phyloP scores from a whole-genome alignment of 1,139 yeast species.

The Candida albicans region DNA sequence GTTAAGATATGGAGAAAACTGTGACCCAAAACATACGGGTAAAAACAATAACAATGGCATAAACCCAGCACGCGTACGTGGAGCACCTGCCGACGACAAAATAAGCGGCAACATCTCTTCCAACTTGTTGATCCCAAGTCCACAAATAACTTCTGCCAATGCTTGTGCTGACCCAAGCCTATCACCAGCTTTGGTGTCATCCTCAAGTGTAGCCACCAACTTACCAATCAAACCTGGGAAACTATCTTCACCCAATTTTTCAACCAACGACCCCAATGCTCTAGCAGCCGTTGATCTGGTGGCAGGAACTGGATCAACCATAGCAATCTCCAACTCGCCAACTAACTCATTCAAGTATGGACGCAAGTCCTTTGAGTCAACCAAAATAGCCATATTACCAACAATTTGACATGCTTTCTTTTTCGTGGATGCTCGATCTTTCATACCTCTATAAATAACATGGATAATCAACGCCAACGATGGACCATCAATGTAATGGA shows the following conservation, averaged over 20 bases:
- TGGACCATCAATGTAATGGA: slow-evolving; percentile 97
- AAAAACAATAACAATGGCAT: slow-evolving; percentile 86
- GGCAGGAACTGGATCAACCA: slow-evolving; percentile 98
- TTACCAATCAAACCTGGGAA: slow-evolving; percentile 92
- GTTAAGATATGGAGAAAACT: slow-evolving; percentile 84
- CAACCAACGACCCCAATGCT: slow-evolving; percentile 94
- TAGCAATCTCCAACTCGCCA: slow-evolving; percentile 82
- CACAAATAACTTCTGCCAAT: slow-evolving; percentile 87
- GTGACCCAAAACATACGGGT: slow-evolving; percentile 93
- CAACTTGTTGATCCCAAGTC: slow-evolving; percentile 81
- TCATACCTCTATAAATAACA: slow-evolving; percentile 93
- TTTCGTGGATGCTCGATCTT: slow-evolving; percentile 91
- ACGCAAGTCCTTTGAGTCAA: slow-evolving; percentile 79
- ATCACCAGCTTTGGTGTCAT: slow-evolving; percentile 83
- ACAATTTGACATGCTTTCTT: slow-evolving; percentile 96
- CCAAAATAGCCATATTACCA: slow-evolving; percentile 96
- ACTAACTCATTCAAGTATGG: slow-evolving; percentile 82
- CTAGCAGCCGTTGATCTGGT: slow-evolving; percentile 97
- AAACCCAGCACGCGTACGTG: slow-evolving; percentile 82
- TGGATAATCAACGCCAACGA: slow-evolving; percentile 93
- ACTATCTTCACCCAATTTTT: slow-evolving; percentile 91
- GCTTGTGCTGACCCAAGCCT: slow-evolving; percentile 98
- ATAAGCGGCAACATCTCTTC: slow-evolving; percentile 87
- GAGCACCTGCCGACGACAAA: slow-evolving; percentile 66
- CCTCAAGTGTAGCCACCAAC: slow-evolving; percentile 72